A percentile compares a stretch with the other conserved stretches of the same genome.
These are phyloP conservation scores for Bimuria novae-zelandiae DNA, from an alignment of 2,329 filamentous ascomycete genomes.

Conservation along the genomic window DNA sequence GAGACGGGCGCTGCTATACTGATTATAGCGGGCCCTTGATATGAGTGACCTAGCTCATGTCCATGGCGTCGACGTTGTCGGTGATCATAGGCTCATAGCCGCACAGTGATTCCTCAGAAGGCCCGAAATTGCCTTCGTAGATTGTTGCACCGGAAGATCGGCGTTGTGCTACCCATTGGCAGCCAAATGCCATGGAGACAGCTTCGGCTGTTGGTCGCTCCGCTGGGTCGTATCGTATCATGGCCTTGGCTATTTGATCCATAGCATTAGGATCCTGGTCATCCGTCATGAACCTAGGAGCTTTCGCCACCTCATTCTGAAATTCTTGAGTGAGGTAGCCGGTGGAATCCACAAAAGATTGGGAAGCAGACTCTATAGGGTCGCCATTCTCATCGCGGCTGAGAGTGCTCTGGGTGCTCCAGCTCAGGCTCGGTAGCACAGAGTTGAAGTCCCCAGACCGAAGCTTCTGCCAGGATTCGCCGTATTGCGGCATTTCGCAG, in stretches of 20 bases:
- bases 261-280: conserved; percentile 72
- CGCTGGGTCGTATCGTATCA: conserved; percentile 78
- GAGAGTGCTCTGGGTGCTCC: conserved; percentile 70
- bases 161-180: conserved; percentile 78
- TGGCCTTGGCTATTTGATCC: conserved; percentile 82
- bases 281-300: conserved; percentile 90
- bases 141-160: conserved; percentile 89
- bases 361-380: conserved; percentile 32
- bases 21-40: background rate
- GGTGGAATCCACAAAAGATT: conserved; percentile 37
- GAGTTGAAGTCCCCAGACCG: conserved; percentile 88
- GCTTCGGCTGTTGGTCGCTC: conserved; percentile 76
- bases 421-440: conserved; percentile 79
- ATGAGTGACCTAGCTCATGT: conserved; percentile 46
- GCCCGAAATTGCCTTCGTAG: conserved; percentile 95
- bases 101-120: conserved; percentile 64
- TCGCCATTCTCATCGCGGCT: conserved; percentile 69
- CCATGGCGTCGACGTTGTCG: conserved; percentile 64
- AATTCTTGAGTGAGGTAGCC: conserved; percentile 24
- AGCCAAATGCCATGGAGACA: conserved; percentile 72
- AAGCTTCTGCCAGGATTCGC: conserved; percentile 85
- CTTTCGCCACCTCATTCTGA: conserved; percentile 64
- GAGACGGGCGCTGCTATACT: too few species aligned
- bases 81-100: conserved; percentile 36
- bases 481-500: conserved; percentile 90